Base-by-base conservation (phyloP, 352 stramenopile species). In the Phytophthora pisi region DNA sequence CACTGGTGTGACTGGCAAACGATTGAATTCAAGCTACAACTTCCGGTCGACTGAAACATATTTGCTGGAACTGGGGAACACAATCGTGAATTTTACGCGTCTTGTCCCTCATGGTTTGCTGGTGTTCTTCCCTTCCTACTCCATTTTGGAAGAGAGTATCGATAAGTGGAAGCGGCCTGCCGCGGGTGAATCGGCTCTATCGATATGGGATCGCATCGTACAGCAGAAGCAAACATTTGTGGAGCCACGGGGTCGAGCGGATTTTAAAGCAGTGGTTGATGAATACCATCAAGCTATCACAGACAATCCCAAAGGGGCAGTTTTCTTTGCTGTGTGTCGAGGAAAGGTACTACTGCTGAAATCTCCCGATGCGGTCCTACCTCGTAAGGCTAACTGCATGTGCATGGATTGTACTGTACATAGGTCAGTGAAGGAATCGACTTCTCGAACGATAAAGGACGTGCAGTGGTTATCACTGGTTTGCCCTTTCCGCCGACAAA, bases 101-200 rank as follows among this genome's bases (percentile, higher is more conserved):
- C 79, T 98, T n/a, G 94, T 99, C 16, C 97, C 98, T 3, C 97
- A 97, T 51, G 98, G 98, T 3, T 79, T 99, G 53, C 89, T 99
- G 16, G 89, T 99, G 0, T 99, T 99, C 75, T 99, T 99, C 65
- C 97, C 98, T n/a, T 99, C 95, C 45, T 99, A 99, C 64, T 84
- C 81, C n/a, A 96, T 98, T 54, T 89, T 99, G 75, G 82, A 98
- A 68, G 75, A 92, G 47, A 94, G 78, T 38, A 74, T 97, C 13
- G 70, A 81, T 7, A 68, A 81, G 23, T 98, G 94, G 95, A 74
- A 86, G 51, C 74, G 68, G 5, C 69, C 77, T 23, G 66, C 73
- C 6, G 57, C 66, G 10, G 76, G 68, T 5, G 78, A 89, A 11
- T 76, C 77, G 20, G 72, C 65, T n/a, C 59, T 61, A 13, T 89